These are phyloP conservation scores for Mortierella sp. DNA, from an alignment of 371 early-diverging fungal species.

Conservation along the genomic window DNA sequence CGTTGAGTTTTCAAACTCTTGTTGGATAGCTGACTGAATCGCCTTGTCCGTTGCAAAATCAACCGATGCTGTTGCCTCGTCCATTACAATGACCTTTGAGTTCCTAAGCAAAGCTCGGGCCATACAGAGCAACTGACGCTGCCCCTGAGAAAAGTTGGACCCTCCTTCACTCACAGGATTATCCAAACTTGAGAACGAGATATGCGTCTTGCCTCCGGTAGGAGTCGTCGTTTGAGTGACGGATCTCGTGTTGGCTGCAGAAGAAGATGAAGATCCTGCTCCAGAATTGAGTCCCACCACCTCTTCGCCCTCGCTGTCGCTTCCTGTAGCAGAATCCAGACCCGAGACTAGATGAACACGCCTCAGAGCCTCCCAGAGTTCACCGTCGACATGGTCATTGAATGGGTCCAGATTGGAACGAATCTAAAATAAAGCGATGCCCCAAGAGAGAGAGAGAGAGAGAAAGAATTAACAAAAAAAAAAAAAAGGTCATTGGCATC, in stretches of 20 bases:
- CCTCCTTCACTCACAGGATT: slow-evolving; percentile 76
- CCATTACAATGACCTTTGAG: slow-evolving; percentile 75
- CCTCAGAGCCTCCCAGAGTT: slow-evolving; percentile 74
- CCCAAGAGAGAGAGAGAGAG: not conserved
- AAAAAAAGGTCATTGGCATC: no score
- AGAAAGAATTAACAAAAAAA: not conserved
- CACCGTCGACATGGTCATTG: slow-evolving; percentile 61
- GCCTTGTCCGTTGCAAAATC: slow-evolving; percentile 74
- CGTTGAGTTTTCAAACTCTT: slow-evolving; percentile 68
- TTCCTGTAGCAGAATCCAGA: slow-evolving; percentile 22
- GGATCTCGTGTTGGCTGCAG: slow-evolving; percentile 4
- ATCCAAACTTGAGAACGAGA: slow-evolving; percentile 59
- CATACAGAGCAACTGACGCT: slow-evolving; percentile 85
- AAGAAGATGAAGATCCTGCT: slow-evolving; percentile 5
- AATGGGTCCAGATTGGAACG: slow-evolving; percentile 80
- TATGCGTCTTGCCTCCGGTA: slow-evolving; percentile 43
- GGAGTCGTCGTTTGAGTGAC: slow-evolving; percentile 18
- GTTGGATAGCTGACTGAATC: slow-evolving; percentile 78
- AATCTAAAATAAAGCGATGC: slow-evolving; percentile 27
- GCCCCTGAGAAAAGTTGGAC: slow-evolving; percentile 84
- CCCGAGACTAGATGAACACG: slow-evolving; percentile 57
- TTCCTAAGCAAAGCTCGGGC: slow-evolving; percentile 79
- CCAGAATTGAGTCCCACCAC: not conserved
- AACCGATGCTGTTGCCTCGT: slow-evolving; percentile 87
- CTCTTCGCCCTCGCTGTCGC: slow-evolving; percentile 29